phyloP scores from a whole-genome alignment of 106 monocot genomes.

The Platanthera zijinensis region DNA sequence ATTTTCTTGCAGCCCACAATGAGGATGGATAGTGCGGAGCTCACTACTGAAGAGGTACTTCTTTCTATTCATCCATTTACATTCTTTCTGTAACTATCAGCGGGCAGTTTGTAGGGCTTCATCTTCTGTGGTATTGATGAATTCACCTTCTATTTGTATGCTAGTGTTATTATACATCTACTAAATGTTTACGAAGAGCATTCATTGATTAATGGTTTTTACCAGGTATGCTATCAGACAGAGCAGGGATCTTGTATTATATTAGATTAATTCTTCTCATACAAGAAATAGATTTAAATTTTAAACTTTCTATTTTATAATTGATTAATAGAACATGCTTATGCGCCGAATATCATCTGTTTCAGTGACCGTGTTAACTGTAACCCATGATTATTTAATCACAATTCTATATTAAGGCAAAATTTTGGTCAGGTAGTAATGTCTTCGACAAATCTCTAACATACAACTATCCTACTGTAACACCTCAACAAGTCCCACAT shows the following conservation, averaged over 20 bases:
- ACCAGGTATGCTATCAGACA: not conserved
- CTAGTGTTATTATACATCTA: not conserved
- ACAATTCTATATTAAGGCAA: not conserved
- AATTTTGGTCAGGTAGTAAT: not conserved
- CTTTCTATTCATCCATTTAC: not conserved
- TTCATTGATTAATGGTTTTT: not conserved
- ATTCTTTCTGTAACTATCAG: not conserved
- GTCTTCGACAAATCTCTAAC: not conserved
- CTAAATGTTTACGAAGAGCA: not conserved
- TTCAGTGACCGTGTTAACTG: not conserved
- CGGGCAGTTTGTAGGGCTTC: not conserved
- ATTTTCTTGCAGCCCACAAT: not conserved
- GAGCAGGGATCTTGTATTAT: not conserved
- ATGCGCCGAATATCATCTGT: not conserved
- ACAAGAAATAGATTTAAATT: not conserved
- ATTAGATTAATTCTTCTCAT: not conserved
- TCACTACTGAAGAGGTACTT: slow-evolving; percentile 4
- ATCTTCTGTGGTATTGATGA: not conserved
- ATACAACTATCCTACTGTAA: not conserved
- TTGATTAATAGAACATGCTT: not conserved
- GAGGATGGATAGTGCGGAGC: slow-evolving; percentile 1
- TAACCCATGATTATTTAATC: not conserved
- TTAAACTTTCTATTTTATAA: not conserved
- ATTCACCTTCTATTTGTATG: not conserved
- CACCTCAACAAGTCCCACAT: no score